Percentiles rank a stretch among this genome's conserved stretches.
phyloP scores from a whole-genome alignment of 73 alveolate genomes.

The Paramecium bursaria region DNA sequence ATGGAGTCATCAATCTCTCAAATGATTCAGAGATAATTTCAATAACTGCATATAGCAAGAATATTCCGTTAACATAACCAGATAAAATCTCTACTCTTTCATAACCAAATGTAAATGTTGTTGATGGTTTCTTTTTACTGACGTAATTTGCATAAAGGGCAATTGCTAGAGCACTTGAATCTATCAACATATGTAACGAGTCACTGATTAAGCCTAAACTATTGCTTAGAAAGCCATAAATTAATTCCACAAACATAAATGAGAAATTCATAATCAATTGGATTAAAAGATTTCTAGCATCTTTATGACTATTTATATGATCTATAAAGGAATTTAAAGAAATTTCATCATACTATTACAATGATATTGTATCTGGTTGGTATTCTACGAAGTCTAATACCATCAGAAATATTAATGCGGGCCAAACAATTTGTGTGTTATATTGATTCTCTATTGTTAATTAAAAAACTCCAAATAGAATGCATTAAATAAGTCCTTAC shows the following conservation, averaged over 20 bases:
- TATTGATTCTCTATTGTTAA: too few relatives aligned
- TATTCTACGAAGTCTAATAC: too few relatives aligned
- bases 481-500: too few relatives aligned
- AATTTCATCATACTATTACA: constrained; percentile 8
- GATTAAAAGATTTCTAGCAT: constrained; percentile 21
- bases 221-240: constrained; percentile 92
- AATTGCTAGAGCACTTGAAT: constrained; percentile 95
- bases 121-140: constrained; percentile 82
- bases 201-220: constrained; percentile 95
- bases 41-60: constrained; percentile 92
- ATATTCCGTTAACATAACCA: constrained; percentile 93
- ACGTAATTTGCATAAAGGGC: constrained; percentile 94
- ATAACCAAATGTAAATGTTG: constrained; percentile 90
- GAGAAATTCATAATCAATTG: constrained; percentile 76
- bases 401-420: too few relatives aligned
- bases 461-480: too few relatives aligned
- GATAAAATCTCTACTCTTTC: constrained; percentile 91
- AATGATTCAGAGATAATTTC: constrained; percentile 92
- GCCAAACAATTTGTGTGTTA: too few relatives aligned
- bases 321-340: background rate
- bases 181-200: constrained; percentile 96
- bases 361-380: too few relatives aligned
- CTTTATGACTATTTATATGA: background rate
- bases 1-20: constrained; percentile 93
- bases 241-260: constrained; percentile 98